A percentile compares a stretch with the other conserved stretches of the same genome.
phyloP scores from a whole-genome alignment of 257 asterid species.

The Sherardia arvensis region DNA sequence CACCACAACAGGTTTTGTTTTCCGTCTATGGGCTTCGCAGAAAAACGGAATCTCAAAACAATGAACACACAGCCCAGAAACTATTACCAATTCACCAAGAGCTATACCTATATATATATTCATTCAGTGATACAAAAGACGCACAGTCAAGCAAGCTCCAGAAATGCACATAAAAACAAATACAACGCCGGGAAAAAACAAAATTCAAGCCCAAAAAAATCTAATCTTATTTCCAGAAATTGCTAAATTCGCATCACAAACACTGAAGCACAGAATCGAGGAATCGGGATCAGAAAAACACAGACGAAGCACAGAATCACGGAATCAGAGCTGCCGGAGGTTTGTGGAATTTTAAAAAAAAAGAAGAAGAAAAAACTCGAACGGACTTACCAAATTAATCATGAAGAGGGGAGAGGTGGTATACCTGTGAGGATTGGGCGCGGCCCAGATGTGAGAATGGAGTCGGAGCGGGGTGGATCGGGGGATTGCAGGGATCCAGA shows the following conservation, averaged over 20 bases:
- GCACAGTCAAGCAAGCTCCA: not conserved
- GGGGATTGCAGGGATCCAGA: conserved; percentile 31
- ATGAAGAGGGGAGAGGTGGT: not conserved
- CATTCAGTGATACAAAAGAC: not conserved
- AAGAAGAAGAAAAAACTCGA: too few relatives aligned
- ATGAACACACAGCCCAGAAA: conserved; percentile 9
- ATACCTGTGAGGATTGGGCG: conserved; percentile 13
- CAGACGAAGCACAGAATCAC: too few relatives aligned
- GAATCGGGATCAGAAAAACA: too few relatives aligned
- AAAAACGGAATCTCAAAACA: not conserved
- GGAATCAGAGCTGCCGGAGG: too few relatives aligned
- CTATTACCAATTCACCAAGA: not conserved
- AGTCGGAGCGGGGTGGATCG: conserved; percentile 14
- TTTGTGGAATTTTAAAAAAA: too few relatives aligned
- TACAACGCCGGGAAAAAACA: not conserved
- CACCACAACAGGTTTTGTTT: not conserved
- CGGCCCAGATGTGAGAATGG: conserved; percentile 15
- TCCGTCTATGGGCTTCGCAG: conserved; percentile 15
- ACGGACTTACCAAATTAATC: not conserved
- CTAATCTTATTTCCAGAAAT: not conserved
- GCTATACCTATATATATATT: too few relatives aligned
- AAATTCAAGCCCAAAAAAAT: not conserved
- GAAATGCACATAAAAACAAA: not conserved
- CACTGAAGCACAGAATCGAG: not conserved
- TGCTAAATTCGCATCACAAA: not conserved